Base-by-base conservation (phyloP, 2,329 filamentous ascomycete genomes). In the Colletotrichum coccodes region DNA sequence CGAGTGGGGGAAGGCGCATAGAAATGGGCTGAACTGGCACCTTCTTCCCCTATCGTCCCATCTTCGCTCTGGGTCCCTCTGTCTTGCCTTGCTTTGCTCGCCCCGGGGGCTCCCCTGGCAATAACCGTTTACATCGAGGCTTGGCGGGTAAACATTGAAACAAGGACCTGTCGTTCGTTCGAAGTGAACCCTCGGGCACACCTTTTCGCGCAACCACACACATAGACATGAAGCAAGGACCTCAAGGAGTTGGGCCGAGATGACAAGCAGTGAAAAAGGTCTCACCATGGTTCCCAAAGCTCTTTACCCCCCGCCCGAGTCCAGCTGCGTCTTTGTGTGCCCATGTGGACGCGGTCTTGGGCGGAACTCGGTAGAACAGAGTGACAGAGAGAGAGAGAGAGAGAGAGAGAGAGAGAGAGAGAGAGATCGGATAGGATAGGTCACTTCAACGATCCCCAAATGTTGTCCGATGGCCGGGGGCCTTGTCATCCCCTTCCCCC, bases 91-190 rank as follows among this genome's bases (percentile, higher is more conserved):
- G 16, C 11, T 34, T 32, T 32, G 30, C 30, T n/a, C 11, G 12
- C 36, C 46, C 49, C 23, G 46, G 49, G 66, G 61, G 32, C 36
- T 16, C 49, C 61, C 66, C 54, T 52, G 58, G 42, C 36, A 42
- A 63, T 53, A 42, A n/a, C 52, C 34, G 14, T 30, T 23, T 14
- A 38, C 30, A 36, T 8, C 40, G 21, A 18, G 54, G 21, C 66
- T 60, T 66, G 61, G 61, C 66, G 42, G 60, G 56, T 65, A 69
- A 66, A 69, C 62, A 46, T 69, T 57, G 66, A 69, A 66, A 60
- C 61, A 26, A 59, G 34, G 49, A 50, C 49, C 61, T 69, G 40
- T 60, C 56, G 66, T 69, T 69, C 56, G 56, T 56, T 38, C 34
- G 54, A 26, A 28, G 30, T 42, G 46, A 53, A 49, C 53, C 57